Percentiles rank a stretch among this genome's conserved stretches.
Conservation (phyloP, 441 rosid genomes). For the Monsonia emarginata region DNA sequence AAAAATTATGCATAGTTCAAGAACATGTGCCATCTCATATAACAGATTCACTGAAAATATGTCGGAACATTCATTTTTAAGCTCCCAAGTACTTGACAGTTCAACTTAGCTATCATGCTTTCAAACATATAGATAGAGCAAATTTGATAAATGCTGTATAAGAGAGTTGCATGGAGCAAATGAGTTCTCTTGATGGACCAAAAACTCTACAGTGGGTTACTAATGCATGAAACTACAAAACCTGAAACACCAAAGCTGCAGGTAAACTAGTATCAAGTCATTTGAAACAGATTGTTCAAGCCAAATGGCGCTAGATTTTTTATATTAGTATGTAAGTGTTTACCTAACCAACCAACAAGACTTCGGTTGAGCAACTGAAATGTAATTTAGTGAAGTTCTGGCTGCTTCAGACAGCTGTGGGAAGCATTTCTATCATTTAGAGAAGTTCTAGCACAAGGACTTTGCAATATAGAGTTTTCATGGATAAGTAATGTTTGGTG, state of each 20-base stretch:
- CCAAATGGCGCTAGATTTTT: not conserved
- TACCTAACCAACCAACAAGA: not conserved
- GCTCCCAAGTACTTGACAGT: not conserved
- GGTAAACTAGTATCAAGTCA: not conserved
- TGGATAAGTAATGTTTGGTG: not conserved
- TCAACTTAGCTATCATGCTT: not conserved
- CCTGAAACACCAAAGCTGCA: not conserved
- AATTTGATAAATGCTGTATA: not conserved
- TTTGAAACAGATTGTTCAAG: not conserved
- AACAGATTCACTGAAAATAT: not conserved
- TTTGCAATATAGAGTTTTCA: not conserved
- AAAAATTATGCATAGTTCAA: not conserved
- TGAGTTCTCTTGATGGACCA: not conserved
- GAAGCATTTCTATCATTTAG: not conserved
- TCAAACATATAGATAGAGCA: not conserved
- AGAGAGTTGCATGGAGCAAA: slow-evolving; percentile 5
- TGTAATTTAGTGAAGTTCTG: not conserved
- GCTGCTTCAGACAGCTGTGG: not conserved
- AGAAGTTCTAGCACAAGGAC: not conserved
- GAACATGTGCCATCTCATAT: not conserved
- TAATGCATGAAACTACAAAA: not conserved
- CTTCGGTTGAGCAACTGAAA: not conserved
- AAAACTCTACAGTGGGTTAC: not conserved
- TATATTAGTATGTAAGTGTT: not conserved
- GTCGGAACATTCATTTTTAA: not conserved